Evolutionary conservation across 306 rosid genomes (phyloP), one percentile per base, ranked within the genome.

Genomic region (Malus asiatica): DNA sequence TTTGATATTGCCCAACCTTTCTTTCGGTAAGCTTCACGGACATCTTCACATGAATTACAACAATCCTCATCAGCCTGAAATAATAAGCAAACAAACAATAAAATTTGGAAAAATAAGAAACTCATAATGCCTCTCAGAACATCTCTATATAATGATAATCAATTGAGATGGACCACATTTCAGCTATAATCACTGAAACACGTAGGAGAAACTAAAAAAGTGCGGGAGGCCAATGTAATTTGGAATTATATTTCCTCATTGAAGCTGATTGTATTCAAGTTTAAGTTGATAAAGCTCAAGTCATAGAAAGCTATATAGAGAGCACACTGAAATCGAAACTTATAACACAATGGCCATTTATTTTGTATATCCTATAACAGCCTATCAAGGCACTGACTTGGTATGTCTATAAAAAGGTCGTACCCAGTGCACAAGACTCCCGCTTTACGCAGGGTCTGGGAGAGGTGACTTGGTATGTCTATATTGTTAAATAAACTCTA

Each of bases 1-100:
- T 93, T 93, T 79, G 99, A 96, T 75, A 96, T 62, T 1, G 85
- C 98, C 99, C 99, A 96, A 42, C 99, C 99, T 85, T 93, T 93
- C 88, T 88, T 92, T 27, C 81, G 89, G 84, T 96, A 96, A 69
- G 99, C 98, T 87, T 93, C 99, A 13, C 98, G 98, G 75, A 96
- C 98, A 15, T 96, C 99, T 88, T 96, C 98, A 40, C 99, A 93
- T 35, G 88, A 73, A 84, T 93, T 92, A 83, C 98, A 96, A 77
- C 99, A 96, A 4, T 96, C 94, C 8, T 96, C 97, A 70, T 96
- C 97, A 52, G 91, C 25, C 99, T 96, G 85, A 67, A 82, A 73
- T 33, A 46, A 68, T 60, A 13, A 29, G 78, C 18, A 67, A 42
- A 70, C 32, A 6, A 55, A 51, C 55, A 51, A 46, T 53, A 45